Evolutionary conservation across 495 filamentous ascomycete species (phyloP).

Genomic region (Cryomyces antarcticus): DNA sequence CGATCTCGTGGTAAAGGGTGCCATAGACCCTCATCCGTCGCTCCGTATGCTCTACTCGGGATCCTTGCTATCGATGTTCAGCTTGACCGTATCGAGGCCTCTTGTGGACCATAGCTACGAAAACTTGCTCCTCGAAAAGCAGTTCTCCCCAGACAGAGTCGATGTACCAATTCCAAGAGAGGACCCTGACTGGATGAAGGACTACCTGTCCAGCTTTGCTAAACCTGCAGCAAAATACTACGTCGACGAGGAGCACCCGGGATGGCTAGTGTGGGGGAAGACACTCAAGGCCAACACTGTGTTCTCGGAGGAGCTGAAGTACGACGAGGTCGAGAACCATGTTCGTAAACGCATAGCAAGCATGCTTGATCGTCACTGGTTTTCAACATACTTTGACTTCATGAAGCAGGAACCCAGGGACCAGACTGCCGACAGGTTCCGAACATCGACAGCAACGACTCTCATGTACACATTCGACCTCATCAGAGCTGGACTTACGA

Average conservation of each 20-base stretch:
- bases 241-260: conserved; percentile 78
- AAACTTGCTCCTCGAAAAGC: conserved; percentile 61
- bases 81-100: conserved; percentile 64
- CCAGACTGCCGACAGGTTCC: conserved; percentile 60
- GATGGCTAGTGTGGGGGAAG: conserved; percentile 93
- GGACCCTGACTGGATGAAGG: conserved; percentile 56
- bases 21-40: conserved; percentile 77
- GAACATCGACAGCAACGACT: conserved; percentile 66
- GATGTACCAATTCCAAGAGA: conserved; percentile 46
- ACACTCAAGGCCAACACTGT: conserved; percentile 53
- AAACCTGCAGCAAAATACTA: conserved; percentile 68
- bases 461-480: conserved; percentile 78
- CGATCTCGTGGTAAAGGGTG: conserved; percentile 63
- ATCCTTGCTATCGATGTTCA: conserved; percentile 62
- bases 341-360: conserved; percentile 65
- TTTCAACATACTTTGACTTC: conserved; percentile 69
- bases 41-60: conserved; percentile 63
- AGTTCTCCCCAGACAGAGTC: conserved; percentile 54
- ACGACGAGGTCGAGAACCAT: conserved; percentile 61
- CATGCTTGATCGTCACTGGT: conserved; percentile 65
- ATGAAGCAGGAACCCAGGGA: conserved; percentile 95
- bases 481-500: conserved; percentile 51
- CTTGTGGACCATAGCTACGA: conserved; percentile 69
- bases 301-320: conserved; percentile 23
- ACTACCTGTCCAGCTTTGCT: conserved; percentile 60